Evolutionary conservation across 192 early-diverging fungal genomes (phyloP).

Genomic region (Coemansia sp.): DNA sequence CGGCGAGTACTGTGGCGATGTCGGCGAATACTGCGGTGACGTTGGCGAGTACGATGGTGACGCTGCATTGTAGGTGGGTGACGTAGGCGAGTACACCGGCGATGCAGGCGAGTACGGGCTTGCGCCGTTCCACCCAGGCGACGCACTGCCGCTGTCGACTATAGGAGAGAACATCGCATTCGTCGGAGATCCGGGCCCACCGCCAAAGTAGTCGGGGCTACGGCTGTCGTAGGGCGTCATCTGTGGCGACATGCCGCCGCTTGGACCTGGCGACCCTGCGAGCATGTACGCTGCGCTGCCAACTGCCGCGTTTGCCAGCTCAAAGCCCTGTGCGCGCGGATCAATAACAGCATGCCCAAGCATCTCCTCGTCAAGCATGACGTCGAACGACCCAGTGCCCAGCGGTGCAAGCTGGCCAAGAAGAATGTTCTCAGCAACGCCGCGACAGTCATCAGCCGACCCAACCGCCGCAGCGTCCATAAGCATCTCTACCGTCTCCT

Average conservation of each 20-base stretch:
- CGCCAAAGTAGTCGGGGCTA: slow-evolving; percentile 64
- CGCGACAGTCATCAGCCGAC: slow-evolving; percentile 91
- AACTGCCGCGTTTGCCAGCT: slow-evolving; percentile 55
- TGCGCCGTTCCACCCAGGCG: slow-evolving; percentile 59
- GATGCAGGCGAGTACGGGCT: slow-evolving; percentile 60
- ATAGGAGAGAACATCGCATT: slow-evolving; percentile 85
- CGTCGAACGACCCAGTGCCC: slow-evolving; percentile 91
- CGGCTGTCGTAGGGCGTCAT: slow-evolving; percentile 84
- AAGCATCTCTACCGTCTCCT: slow-evolving; percentile 98
- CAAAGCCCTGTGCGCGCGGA: slow-evolving; percentile 57
- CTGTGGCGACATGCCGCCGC: slow-evolving; percentile 65
- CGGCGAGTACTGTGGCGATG: slow-evolving; percentile 63
- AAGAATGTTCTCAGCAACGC: slow-evolving; percentile 97
- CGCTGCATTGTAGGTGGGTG: slow-evolving; percentile 72
- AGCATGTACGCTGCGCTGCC: slow-evolving; percentile 58
- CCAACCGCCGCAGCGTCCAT: slow-evolving; percentile 92
- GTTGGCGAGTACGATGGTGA: slow-evolving; percentile 73
- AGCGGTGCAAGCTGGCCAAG: slow-evolving; percentile 95
- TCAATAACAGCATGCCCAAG: slow-evolving; percentile 68
- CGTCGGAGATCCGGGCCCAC: slow-evolving; percentile 68
- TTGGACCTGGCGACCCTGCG: slow-evolving; percentile 57
- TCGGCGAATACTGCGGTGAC: slow-evolving; percentile 64
- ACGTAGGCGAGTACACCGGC: slow-evolving; percentile 70
- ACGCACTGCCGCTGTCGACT: slow-evolving; percentile 72
- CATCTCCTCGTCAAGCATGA: slow-evolving; percentile 93